A percentile compares a stretch with the other conserved stretches of the same genome.
Conservation (phyloP, 2,329 filamentous ascomycete genomes). For the Pseudocercospora vitis region DNA sequence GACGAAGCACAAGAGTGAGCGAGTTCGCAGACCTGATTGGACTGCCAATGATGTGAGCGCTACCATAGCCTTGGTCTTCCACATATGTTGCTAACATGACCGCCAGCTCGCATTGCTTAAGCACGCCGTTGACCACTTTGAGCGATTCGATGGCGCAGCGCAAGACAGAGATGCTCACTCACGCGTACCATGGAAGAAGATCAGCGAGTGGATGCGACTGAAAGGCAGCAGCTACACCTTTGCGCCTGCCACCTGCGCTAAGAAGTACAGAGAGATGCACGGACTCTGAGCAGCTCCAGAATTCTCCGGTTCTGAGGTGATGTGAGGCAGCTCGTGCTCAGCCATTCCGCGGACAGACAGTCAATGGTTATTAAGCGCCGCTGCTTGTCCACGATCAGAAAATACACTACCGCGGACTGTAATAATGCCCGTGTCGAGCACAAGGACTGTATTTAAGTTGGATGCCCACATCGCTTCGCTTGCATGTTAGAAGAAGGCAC, state of each 20-base stretch:
- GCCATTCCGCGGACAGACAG: too few species aligned
- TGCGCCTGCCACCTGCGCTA: conserved; percentile 62
- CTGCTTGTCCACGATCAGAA: too few species aligned
- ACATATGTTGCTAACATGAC: background rate
- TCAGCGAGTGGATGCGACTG: conserved; percentile 54
- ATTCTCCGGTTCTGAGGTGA: too few species aligned
- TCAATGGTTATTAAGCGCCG: too few species aligned
- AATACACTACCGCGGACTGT: too few species aligned
- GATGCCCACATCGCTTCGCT: background rate
- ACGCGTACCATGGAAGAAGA: conserved; percentile 59
- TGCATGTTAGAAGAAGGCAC: too few species aligned
- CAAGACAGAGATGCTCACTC: conserved; percentile 10
- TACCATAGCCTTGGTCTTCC: background rate
- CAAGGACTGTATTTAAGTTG: too few species aligned
- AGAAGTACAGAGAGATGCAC: conserved; percentile 57
- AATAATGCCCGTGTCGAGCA: too few species aligned
- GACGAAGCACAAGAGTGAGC: conserved; percentile 61
- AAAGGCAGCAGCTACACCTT: conserved; percentile 60
- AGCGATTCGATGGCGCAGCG: conserved; percentile 6
- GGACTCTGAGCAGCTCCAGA: too few species aligned
- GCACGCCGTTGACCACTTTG: conserved; percentile 25
- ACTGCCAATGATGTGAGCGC: conserved; percentile 61
- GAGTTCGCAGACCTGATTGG: conserved; percentile 69
- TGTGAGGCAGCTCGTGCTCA: too few species aligned
- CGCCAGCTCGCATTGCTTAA: conserved; percentile 35